Evolutionary conservation across 306 rosid species (phyloP).

Genomic region (Malus domestica): DNA sequence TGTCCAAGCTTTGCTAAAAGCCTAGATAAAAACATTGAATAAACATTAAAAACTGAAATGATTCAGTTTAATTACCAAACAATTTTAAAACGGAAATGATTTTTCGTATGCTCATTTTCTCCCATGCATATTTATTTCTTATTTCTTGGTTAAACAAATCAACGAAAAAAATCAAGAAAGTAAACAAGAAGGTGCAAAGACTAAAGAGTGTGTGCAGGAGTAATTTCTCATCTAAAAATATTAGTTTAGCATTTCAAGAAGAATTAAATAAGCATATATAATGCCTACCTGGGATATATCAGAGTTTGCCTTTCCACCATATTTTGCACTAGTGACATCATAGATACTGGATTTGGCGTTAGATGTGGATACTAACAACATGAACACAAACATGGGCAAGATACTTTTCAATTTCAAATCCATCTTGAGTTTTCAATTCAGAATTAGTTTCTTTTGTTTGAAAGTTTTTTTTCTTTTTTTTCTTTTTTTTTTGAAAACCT

Average conservation of each 20-base stretch:
- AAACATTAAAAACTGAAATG: no score
- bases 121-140: no score
- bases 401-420: not conserved
- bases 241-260: no score
- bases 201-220: not conserved
- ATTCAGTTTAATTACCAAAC: not conserved
- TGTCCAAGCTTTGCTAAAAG: not conserved
- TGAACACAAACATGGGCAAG: not conserved
- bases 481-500: no score
- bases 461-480: not conserved
- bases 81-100: not conserved
- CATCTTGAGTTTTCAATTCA: not conserved
- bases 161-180: no score
- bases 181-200: no score
- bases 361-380: not conserved
- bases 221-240: no score
- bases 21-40: not conserved
- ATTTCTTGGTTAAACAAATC: no score
- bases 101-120: no score
- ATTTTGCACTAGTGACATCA: slow-evolving; percentile 7
- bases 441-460: not conserved
- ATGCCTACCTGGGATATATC: slow-evolving; percentile 20
- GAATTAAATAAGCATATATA: no score
- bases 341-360: not conserved
- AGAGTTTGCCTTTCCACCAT: slow-evolving; percentile 10